A percentile compares a stretch with the other conserved stretches of the same genome.
Evolutionary conservation across 2,329 filamentous ascomycete genomes (phyloP).

Genomic region (Aspergillus calidoustus): DNA sequence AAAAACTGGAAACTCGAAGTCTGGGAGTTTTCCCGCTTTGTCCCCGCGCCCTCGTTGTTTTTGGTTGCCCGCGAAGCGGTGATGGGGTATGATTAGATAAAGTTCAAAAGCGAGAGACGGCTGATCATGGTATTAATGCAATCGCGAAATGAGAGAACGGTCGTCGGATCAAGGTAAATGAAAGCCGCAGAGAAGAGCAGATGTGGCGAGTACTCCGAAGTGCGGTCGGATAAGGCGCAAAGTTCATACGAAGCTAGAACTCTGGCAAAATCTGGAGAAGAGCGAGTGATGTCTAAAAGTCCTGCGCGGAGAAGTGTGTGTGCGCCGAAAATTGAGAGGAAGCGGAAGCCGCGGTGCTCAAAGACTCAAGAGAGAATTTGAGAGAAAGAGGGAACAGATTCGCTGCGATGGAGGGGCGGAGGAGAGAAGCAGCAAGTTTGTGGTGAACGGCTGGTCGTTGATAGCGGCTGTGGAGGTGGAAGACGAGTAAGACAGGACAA

Average conservation of each 20-base stretch:
- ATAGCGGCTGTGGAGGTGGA: background rate
- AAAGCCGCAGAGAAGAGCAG: background rate
- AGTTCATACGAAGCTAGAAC: background rate
- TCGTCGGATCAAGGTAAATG: background rate
- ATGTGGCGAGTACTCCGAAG: background rate
- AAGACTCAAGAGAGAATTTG: background rate
- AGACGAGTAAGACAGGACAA: background rate
- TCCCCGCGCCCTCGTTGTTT: background rate
- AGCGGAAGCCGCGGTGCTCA: background rate
- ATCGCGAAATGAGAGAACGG: background rate
- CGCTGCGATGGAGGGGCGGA: background rate
- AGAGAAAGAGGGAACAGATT: background rate
- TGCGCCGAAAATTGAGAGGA: background rate
- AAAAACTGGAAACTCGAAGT: background rate
- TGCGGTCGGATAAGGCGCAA: constrained; percentile 9
- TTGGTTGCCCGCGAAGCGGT: background rate
- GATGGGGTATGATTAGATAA: constrained; percentile 7
- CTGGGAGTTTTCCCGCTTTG: background rate
- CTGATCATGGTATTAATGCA: constrained; percentile 8
- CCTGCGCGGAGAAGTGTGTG: too few relatives aligned
- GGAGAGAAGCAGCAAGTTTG: background rate
- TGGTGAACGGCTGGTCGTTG: background rate
- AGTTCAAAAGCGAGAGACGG: background rate
- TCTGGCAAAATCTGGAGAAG: background rate
- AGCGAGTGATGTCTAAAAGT: background rate